Base-by-base conservation (phyloP, 768 basidiomycete species). In the Pisolithus microcarpus region DNA sequence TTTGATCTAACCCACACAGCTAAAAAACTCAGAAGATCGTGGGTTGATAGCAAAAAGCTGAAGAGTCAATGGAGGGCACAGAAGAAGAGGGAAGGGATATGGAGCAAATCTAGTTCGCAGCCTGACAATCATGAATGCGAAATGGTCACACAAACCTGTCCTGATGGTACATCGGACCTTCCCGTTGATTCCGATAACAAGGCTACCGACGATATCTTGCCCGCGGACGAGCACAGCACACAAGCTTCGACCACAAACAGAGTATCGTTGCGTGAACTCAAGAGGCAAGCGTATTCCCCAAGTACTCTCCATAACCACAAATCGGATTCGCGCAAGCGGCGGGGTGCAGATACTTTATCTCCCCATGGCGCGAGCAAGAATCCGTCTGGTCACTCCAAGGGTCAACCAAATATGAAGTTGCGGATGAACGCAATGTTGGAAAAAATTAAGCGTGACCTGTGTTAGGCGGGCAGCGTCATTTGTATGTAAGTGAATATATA, bases 371-470 rank as follows among this genome's bases (percentile, higher is more conserved):
- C 15, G 39, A 34, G n/a, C 30, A 34, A 49, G 52, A 4, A 34
- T 15, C 24, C 16, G 28, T 44, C 43, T 7, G 26, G 11, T 30
- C 16, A 15, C 7, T 1, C 43, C 10, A 57, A 65, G 26, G 71
- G 78, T 4, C 80, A 82, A 58, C 81, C 81, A n/a, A 74, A 80
- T 62, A 93, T 95, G 91, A 87, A 85, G 60, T 68, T 87, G 45
- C 82, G 91, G 46, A 94, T 95, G 90, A 80, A 82, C 54, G 83
- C 79, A 26, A 75, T 95, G 75, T 76, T 95, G 52, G 88, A 91
- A 65, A 84, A 85, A 68, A 92, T 95, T 57, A 86, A 88, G 65
- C 78, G 76, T 44, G 77, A 84, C 59, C 64, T 69, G 37, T 61
- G 69, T 49, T 81, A 64, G 28, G 8, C 21, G 48, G 38, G n/a